Conservation (phyloP, 1,284 basidiomycete genomes). For the Apiotrichum siamense region DNA sequence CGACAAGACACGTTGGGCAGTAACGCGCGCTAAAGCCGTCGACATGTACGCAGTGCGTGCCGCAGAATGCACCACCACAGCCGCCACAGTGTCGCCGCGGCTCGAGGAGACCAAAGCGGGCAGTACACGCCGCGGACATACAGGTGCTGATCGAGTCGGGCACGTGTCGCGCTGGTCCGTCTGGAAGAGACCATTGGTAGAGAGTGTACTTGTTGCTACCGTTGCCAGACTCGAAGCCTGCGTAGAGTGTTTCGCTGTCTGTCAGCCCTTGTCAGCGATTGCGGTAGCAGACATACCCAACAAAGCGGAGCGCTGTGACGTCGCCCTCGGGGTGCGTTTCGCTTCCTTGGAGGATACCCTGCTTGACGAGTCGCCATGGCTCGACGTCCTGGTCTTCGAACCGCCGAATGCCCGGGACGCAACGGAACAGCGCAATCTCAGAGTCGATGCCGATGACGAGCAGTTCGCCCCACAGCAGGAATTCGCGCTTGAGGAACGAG, state of each 20-base stretch:
- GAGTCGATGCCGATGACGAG: constrained; percentile 38
- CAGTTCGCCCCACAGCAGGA: constrained; percentile 34
- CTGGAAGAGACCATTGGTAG: constrained; percentile 46
- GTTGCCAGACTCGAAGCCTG: constrained; percentile 29
- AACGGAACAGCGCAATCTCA: constrained; percentile 25
- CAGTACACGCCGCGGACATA: constrained; percentile 37
- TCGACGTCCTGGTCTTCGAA: constrained; percentile 28
- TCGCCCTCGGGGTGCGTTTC: constrained; percentile 22
- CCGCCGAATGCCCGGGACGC: constrained; percentile 22
- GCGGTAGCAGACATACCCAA: constrained; percentile 36
- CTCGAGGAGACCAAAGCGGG: constrained; percentile 43
- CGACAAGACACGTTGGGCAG: constrained; percentile 38
- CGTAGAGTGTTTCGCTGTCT: constrained; percentile 43
- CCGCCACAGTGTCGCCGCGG: constrained; percentile 45
- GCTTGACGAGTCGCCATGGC: constrained; percentile 40
- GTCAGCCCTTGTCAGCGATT: neutral
- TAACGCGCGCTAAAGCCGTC: constrained; percentile 39
- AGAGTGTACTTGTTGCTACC: constrained; percentile 25
- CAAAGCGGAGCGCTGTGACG: constrained; percentile 37
- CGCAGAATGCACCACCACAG: constrained; percentile 46
- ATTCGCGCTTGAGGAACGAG: constrained; percentile 42
- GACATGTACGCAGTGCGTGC: constrained; percentile 40
- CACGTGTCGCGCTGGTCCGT: constrained; percentile 40
- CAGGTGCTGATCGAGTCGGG: constrained; percentile 32
- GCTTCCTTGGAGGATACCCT: constrained; percentile 31